A percentile compares a stretch with the other conserved stretches of the same genome.
phyloP scores from a whole-genome alignment of 345 rosid species.

The Eutrema japonicum region DNA sequence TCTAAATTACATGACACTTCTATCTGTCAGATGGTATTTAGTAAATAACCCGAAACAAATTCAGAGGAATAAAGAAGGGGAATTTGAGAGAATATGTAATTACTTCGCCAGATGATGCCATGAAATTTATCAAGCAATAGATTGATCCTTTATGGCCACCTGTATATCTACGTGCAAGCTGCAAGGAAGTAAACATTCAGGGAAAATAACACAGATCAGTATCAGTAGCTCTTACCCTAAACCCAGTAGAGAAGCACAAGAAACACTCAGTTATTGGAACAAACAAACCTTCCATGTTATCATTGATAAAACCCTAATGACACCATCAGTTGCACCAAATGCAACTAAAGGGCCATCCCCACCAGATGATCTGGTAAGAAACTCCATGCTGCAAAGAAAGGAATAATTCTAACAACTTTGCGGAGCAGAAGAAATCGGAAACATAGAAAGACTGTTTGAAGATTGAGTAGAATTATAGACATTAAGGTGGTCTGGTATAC shows the following conservation, averaged over 20 bases:
- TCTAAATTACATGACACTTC: slow-evolving; percentile 6
- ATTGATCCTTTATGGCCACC: slow-evolving; percentile 99
- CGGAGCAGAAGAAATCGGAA: background rate
- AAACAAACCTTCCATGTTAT: slow-evolving; percentile 93
- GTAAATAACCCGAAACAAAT: slow-evolving; percentile 6
- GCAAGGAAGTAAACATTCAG: slow-evolving; percentile 44
- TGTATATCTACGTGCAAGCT: slow-evolving; percentile 95
- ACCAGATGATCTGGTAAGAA: slow-evolving; percentile 72
- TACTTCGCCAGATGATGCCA: slow-evolving; percentile 99
- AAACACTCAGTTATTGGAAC: slow-evolving; percentile 21
- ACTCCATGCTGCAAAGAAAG: slow-evolving; percentile 80
- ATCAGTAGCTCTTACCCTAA: slow-evolving; percentile 28
- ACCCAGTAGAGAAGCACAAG: slow-evolving; percentile 5
- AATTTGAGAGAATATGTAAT: slow-evolving; percentile 28
- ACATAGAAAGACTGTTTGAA: slow-evolving; percentile 13
- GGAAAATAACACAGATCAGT: slow-evolving; percentile 21
- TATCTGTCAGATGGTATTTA: slow-evolving; percentile 1
- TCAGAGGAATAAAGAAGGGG: slow-evolving; percentile 7
- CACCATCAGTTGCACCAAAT: slow-evolving; percentile 97
- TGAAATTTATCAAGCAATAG: slow-evolving; percentile 94
- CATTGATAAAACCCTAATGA: slow-evolving; percentile 98
- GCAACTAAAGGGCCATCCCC: slow-evolving; percentile 99
- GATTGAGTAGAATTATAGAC: slow-evolving; percentile 8
- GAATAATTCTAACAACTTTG: slow-evolving; percentile 28
- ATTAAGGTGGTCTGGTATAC: background rate